A percentile compares a stretch with the other conserved stretches of the same genome.
phyloP scores from a whole-genome alignment of 2,329 filamentous ascomycete species.

The Pseudofabraea citricarpa region DNA sequence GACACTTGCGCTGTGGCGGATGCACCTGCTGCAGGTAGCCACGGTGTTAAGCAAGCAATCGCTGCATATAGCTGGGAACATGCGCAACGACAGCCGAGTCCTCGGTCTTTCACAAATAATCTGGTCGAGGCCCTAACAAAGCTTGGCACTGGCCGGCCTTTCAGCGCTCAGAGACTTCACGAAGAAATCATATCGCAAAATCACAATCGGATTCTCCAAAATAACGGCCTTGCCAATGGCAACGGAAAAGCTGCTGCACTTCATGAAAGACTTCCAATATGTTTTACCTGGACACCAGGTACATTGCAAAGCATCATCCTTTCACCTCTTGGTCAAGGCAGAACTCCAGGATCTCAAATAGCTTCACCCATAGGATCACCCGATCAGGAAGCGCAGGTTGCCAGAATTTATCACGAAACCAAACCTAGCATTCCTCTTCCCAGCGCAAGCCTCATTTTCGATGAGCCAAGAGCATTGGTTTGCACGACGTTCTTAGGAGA shows the following conservation, averaged over 20 bases:
- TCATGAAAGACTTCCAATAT: constrained; percentile 38
- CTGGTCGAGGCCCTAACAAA: constrained; percentile 50
- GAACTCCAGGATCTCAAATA: constrained; percentile 29
- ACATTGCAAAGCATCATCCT: constrained; percentile 49
- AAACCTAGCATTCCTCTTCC: constrained; percentile 21
- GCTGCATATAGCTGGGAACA: constrained; percentile 54
- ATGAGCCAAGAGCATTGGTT: constrained; percentile 58
- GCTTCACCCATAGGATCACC: constrained; percentile 22
- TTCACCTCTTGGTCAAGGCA: constrained; percentile 27
- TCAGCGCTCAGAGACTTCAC: constrained; percentile 50
- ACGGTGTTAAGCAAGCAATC: constrained; percentile 58
- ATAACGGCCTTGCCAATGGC: constrained; percentile 41
- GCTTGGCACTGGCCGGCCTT: constrained; percentile 47
- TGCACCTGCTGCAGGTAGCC: constrained; percentile 42
- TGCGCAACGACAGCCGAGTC: constrained; percentile 35
- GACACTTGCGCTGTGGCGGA: constrained; percentile 57
- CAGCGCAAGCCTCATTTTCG: constrained; percentile 44
- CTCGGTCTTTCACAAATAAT: constrained; percentile 54
- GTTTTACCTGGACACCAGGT: constrained; percentile 51
- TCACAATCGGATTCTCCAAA: constrained; percentile 36
- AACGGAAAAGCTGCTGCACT: constrained; percentile 28
- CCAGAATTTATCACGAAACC: constrained; percentile 15
- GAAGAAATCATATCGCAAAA: constrained; percentile 43
- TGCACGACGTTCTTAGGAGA: constrained; percentile 65
- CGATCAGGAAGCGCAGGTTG: constrained; percentile 18